Conservation (phyloP, 495 filamentous ascomycete species). For the Neurospora sp. region DNA sequence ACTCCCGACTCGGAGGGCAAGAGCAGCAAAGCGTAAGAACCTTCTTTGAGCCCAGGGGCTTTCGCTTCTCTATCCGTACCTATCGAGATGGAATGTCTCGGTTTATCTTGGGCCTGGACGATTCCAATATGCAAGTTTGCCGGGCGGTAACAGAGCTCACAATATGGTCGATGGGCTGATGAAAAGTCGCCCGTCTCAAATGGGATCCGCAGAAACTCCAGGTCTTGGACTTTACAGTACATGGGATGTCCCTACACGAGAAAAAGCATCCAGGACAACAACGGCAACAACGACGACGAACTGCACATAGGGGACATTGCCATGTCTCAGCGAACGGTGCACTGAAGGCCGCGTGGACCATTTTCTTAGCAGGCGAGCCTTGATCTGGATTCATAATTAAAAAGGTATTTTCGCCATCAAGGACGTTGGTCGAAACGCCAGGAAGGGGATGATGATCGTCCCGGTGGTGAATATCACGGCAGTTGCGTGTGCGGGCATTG, state of each 20-base stretch:
- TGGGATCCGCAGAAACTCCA: background rate
- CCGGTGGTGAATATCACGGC: background rate
- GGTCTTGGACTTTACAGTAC: background rate
- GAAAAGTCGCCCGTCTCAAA: background rate
- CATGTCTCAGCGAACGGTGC: background rate
- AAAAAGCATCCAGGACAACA: background rate
- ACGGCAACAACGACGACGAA: background rate
- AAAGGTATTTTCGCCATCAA: background rate
- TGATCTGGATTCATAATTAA: background rate
- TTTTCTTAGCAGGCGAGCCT: background rate
- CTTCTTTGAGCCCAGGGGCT: background rate
- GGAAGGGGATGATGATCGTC: background rate
- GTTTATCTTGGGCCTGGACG: background rate
- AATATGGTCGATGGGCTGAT: background rate
- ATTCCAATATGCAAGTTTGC: background rate
- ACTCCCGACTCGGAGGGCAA: background rate
- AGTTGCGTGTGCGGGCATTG: background rate
- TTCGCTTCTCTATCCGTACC: background rate
- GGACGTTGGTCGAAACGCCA: background rate
- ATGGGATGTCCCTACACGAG: background rate
- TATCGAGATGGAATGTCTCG: background rate
- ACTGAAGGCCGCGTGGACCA: background rate
- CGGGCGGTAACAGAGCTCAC: background rate
- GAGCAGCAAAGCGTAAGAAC: background rate
- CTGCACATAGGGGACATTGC: background rate